Evolutionary conservation across 768 basidiomycete species (phyloP).

Genomic region (Sistotremastrum niveocremeum): DNA sequence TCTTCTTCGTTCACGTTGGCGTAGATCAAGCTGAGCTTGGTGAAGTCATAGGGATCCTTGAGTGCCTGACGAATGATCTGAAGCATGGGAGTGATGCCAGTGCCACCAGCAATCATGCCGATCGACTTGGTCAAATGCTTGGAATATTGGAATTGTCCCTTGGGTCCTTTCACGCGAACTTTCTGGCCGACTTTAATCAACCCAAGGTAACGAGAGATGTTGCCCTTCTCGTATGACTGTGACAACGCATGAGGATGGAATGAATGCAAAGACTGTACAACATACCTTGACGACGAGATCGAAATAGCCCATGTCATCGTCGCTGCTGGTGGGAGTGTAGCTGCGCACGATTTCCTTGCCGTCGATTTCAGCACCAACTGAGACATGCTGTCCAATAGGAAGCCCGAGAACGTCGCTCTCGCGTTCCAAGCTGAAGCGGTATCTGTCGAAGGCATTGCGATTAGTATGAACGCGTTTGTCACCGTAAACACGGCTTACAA

Average conservation of each 20-base stretch:
- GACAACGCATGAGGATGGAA: background rate
- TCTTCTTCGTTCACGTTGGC: slow-evolving; percentile 91
- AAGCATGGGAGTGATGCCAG: slow-evolving; percentile 98
- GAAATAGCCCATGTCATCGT: slow-evolving; percentile 87
- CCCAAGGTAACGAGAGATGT: slow-evolving; percentile 81
- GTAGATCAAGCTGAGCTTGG: slow-evolving; percentile 80
- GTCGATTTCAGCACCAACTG: slow-evolving; percentile 77
- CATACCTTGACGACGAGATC: slow-evolving; percentile 92
- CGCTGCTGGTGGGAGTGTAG: slow-evolving; percentile 92
- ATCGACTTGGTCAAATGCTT: slow-evolving; percentile 62
- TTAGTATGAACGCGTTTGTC: background rate
- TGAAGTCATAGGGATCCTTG: slow-evolving; percentile 76
- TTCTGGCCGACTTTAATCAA: slow-evolving; percentile 78
- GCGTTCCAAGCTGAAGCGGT: slow-evolving; percentile 79
- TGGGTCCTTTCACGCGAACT: slow-evolving; percentile 88
- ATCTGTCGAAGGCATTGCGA: slow-evolving; percentile 32
- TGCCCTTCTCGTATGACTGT: slow-evolving; percentile 93
- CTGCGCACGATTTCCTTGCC: slow-evolving; percentile 84
- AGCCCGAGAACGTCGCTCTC: slow-evolving; percentile 74
- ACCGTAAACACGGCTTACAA: slow-evolving; percentile 38
- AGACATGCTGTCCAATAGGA: slow-evolving; percentile 94
- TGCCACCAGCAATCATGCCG: slow-evolving; percentile 97
- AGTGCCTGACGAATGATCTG: slow-evolving; percentile 93
- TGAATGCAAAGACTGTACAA: slow-evolving; percentile 2
- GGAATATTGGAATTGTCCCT: slow-evolving; percentile 83